Percentiles rank a stretch among this genome's conserved stretches.
Evolutionary conservation across 1,284 basidiomycete species (phyloP).

Genomic region (Nidula niveotomentosa): DNA sequence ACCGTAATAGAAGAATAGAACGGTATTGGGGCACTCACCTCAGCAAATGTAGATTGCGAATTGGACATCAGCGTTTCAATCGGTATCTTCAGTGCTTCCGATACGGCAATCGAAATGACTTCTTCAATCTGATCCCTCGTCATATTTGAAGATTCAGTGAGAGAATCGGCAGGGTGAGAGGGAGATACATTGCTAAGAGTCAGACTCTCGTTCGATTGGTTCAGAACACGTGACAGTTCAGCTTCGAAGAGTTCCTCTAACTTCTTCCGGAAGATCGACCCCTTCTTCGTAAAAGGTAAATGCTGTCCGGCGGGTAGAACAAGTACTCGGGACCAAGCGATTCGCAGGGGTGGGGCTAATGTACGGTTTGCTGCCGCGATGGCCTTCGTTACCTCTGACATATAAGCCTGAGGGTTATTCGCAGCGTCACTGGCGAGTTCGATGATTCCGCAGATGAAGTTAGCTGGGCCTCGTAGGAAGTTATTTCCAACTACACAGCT

Average conservation of each 20-base stretch:
- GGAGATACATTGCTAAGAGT: not conserved
- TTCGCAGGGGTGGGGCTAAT: constrained; percentile 29
- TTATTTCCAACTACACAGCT: constrained; percentile 32
- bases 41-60: constrained; percentile 26
- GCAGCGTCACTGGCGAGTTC: constrained; percentile 15
- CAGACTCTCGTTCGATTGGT: not conserved
- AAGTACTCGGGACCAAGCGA: constrained; percentile 26
- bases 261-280: constrained; percentile 29
- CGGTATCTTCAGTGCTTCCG: constrained; percentile 18
- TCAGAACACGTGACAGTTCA: constrained; percentile 6
- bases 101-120: constrained; percentile 18
- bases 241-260: constrained; percentile 23
- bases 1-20: not conserved
- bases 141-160: not conserved
- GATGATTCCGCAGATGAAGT: constrained; percentile 27
- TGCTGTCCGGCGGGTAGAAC: constrained; percentile 21
- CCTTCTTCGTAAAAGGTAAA: constrained; percentile 29
- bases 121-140: constrained; percentile 15
- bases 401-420: constrained; percentile 1
- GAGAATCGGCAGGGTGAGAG: not conserved
- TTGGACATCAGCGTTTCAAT: constrained; percentile 19
- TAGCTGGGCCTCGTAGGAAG: constrained; percentile 24
- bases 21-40: constrained; percentile 13
- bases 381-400: constrained; percentile 22
- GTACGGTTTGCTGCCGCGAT: constrained; percentile 24